Conservation (phyloP, 2,329 filamentous ascomycete genomes). For the Penicillium thymicola region DNA sequence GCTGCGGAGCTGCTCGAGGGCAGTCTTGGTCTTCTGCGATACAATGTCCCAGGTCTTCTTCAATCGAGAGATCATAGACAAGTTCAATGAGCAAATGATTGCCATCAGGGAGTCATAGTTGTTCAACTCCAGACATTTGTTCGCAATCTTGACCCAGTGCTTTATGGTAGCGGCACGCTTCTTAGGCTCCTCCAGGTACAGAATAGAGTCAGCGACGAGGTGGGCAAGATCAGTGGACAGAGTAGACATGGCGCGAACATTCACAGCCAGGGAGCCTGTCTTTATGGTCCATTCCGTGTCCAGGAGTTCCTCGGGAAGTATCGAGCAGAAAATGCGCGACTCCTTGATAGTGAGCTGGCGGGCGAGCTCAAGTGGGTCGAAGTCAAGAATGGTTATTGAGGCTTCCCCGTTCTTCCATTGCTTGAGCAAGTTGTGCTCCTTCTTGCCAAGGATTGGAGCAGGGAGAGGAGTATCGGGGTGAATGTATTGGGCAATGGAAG, state of each 20-base stretch:
- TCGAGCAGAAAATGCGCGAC: conserved; percentile 85
- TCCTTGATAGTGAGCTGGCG: conserved; percentile 91
- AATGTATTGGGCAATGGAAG: conserved; percentile 67
- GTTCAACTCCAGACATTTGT: conserved; percentile 80
- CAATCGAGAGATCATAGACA: conserved; percentile 82
- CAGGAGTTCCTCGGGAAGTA: conserved; percentile 86
- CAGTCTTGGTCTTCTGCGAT: conserved; percentile 75
- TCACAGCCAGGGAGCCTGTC: conserved; percentile 70
- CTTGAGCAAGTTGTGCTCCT: conserved; percentile 68
- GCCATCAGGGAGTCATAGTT: conserved; percentile 98
- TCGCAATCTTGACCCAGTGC: conserved; percentile 95
- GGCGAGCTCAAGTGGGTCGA: conserved; percentile 86
- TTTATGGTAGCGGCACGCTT: conserved; percentile 88
- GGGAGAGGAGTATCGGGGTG: conserved; percentile 71
- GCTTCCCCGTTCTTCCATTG: conserved; percentile 71
- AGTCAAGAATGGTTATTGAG: conserved; percentile 75
- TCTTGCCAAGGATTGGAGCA: conserved; percentile 66
- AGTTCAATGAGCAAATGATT: conserved; percentile 90
- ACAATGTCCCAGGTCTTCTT: conserved; percentile 90
- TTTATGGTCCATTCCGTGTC: conserved; percentile 94
- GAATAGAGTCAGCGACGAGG: conserved; percentile 86
- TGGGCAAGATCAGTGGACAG: conserved; percentile 91
- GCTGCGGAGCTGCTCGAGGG: conserved; percentile 73
- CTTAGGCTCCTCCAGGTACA: conserved; percentile 85
- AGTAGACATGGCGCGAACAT: conserved; percentile 90